These are phyloP conservation scores for Sclerospora graminicola DNA, from an alignment of 352 stramenopile species.

Conservation along the genomic window DNA sequence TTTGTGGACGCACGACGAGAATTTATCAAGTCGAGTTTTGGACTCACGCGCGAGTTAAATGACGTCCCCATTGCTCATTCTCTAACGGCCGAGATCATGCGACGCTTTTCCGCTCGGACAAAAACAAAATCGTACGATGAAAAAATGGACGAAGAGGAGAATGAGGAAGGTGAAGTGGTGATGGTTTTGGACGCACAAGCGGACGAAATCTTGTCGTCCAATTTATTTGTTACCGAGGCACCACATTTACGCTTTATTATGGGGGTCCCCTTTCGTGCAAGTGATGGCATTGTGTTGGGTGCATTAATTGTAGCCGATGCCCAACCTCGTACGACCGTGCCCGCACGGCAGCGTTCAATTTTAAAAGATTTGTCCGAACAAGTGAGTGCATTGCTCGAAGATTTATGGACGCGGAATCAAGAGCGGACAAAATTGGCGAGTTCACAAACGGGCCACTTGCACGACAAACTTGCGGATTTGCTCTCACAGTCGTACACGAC, in stretches of 20 bases:
- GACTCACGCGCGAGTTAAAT: conserved; percentile 18
- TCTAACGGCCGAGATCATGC: conserved; percentile 44
- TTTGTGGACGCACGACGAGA: conserved; percentile 53
- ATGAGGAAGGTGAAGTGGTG: conserved; percentile 25
- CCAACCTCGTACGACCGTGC: conserved; percentile 21
- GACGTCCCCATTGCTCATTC: conserved; percentile 47
- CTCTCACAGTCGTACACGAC: conserved; percentile 46
- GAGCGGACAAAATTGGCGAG: conserved; percentile 18
- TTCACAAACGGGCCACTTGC: conserved; percentile 23
- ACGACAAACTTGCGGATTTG: conserved; percentile 31
- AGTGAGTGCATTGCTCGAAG: conserved; percentile 33
- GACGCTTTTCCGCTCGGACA: conserved; percentile 21
- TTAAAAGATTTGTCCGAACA: conserved; percentile 35
- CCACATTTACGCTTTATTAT: conserved; percentile 47
- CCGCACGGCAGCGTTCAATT: conserved; percentile 20
- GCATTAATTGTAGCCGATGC: conserved; percentile 48
- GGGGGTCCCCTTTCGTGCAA: conserved; percentile 35
- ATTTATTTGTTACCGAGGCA: conserved; percentile 45
- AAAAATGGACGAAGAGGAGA: conserved; percentile 16
- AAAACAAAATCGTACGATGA: conserved; percentile 9
- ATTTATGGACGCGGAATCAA: conserved; percentile 27
- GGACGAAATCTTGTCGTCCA: conserved; percentile 32
- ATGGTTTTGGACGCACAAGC: conserved; percentile 31
- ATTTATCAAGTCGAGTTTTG: conserved; percentile 48
- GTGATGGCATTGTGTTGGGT: conserved; percentile 42